Evolutionary conservation across 2,329 filamentous ascomycete genomes (phyloP).

Genomic region (Trichophyton verrucosum): DNA sequence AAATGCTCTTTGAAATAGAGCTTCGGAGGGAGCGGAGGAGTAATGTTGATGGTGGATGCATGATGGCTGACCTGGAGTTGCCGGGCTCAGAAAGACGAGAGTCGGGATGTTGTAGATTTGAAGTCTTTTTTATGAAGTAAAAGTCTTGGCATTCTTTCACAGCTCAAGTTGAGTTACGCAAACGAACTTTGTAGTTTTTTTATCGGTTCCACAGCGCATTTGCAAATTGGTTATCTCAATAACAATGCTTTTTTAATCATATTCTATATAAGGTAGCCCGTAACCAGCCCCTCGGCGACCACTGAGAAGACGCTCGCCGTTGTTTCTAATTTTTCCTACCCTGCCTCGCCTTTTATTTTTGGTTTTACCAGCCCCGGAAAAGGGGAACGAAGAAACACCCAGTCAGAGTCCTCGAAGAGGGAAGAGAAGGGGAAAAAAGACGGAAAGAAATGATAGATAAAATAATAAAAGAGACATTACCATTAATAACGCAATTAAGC

Average conservation of each 20-base stretch:
- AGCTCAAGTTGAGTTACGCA: not conserved
- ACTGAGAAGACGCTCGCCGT: not conserved
- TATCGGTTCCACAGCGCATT: not conserved
- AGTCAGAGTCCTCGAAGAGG: not conserved
- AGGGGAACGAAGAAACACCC: not conserved
- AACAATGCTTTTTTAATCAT: not conserved
- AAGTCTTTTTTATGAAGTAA: not conserved
- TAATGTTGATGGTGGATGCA: constrained; percentile 31
- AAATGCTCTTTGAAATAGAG: constrained; percentile 6
- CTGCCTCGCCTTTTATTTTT: not conserved
- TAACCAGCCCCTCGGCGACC: not conserved
- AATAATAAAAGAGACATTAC: constrained; percentile 4
- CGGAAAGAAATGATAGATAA: not conserved
- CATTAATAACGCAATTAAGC: constrained; percentile 1
- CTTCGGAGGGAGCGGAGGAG: constrained; percentile 32
- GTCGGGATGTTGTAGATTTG: not conserved
- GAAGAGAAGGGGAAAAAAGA: not conserved
- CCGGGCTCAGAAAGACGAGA: not conserved
- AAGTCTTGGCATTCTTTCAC: not conserved
- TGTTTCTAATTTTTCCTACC: not conserved
- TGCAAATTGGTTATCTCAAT: too few relatives aligned
- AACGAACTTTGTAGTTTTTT: not conserved
- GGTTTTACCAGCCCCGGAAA: not conserved
- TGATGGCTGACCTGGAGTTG: constrained; percentile 9
- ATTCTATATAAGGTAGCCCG: not conserved